phyloP scores from a whole-genome alignment of 1,139 yeast genomes.

The Suhomyces atakaporum region DNA sequence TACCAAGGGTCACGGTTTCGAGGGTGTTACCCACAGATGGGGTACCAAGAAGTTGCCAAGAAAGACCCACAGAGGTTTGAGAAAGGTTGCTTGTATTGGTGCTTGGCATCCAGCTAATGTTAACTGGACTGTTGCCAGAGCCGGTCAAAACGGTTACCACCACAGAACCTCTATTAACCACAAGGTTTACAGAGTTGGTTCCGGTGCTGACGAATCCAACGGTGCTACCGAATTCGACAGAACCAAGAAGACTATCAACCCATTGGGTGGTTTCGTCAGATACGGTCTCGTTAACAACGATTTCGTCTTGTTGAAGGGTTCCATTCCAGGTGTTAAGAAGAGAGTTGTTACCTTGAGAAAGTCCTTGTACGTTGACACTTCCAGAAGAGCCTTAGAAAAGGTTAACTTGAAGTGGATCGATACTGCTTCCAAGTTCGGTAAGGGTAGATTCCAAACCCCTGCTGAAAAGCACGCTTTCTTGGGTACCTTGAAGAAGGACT shows the following conservation, averaged over 20 bases:
- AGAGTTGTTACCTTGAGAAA: constrained; percentile 98
- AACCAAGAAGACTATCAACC: constrained; percentile 99
- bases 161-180: constrained; percentile 99
- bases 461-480: constrained; percentile 99
- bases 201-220: constrained; percentile 89
- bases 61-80: constrained; percentile 99
- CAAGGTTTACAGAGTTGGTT: constrained; percentile 99
- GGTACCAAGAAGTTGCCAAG: constrained; percentile 99
- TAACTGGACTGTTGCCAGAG: constrained; percentile 99
- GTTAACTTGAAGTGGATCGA: constrained; percentile 99
- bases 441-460: constrained; percentile 99
- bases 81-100: constrained; percentile 99
- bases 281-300: constrained; percentile 98
- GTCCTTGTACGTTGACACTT: constrained; percentile 96
- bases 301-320: constrained; percentile 96
- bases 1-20: constrained; percentile 99
- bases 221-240: constrained; percentile 99
- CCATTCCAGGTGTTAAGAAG: constrained; percentile 99
- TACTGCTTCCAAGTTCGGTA: constrained; percentile 99
- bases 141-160: constrained; percentile 99
- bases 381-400: constrained; percentile 96
- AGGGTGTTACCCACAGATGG: constrained; percentile 99
- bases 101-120: constrained; percentile 99
- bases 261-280: constrained; percentile 99
- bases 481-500: constrained; percentile 99